These are phyloP conservation scores for Kwoniella botswanensis DNA, from an alignment of 768 basidiomycete species.

Conservation along the genomic window DNA sequence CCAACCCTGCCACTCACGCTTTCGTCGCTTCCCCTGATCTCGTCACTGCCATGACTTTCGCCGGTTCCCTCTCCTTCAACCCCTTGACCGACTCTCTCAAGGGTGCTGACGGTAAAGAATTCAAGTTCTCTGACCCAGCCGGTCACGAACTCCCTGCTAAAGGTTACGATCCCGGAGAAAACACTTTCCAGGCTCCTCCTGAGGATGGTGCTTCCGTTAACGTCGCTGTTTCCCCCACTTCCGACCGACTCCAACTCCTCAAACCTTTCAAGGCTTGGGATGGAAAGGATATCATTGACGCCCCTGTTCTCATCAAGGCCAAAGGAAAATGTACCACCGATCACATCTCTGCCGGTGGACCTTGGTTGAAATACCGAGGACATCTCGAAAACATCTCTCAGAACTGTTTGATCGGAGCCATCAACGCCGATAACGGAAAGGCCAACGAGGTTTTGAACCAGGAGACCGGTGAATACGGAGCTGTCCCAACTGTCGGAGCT, in stretches of 20 bases:
- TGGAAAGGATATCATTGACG: conserved; percentile 84
- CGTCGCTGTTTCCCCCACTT: conserved; percentile 83
- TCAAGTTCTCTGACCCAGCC: conserved; percentile 92
- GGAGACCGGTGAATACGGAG: conserved; percentile 79
- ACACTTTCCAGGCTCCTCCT: conserved; percentile 97
- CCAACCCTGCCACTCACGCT: conserved; percentile 94
- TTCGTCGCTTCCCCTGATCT: conserved; percentile 63
- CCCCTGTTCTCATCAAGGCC: conserved; percentile 97
- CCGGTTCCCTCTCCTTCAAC: conserved; percentile 94
- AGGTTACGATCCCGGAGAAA: conserved; percentile 94
- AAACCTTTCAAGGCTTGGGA: conserved; percentile 90
- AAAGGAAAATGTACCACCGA: conserved; percentile 99
- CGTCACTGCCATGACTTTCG: conserved; percentile 96
- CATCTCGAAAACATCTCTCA: conserved; percentile 98
- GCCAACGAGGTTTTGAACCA: conserved; percentile 92
- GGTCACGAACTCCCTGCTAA: conserved; percentile 92
- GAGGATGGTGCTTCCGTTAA: conserved; percentile 77
- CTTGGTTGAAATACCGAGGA: conserved; percentile 99
- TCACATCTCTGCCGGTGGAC: conserved; percentile 96
- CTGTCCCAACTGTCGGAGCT: conserved; percentile 83
- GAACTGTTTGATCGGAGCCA: conserved; percentile 96
- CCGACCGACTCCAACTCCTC: conserved; percentile 88
- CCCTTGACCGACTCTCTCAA: conserved; percentile 86
- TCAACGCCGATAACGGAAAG: conserved; percentile 92
- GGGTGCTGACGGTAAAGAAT: conserved; percentile 90